Evolutionary conservation across 1,284 basidiomycete genomes (phyloP).

Genomic region (Cutaneotrichosporon spelunceum): DNA sequence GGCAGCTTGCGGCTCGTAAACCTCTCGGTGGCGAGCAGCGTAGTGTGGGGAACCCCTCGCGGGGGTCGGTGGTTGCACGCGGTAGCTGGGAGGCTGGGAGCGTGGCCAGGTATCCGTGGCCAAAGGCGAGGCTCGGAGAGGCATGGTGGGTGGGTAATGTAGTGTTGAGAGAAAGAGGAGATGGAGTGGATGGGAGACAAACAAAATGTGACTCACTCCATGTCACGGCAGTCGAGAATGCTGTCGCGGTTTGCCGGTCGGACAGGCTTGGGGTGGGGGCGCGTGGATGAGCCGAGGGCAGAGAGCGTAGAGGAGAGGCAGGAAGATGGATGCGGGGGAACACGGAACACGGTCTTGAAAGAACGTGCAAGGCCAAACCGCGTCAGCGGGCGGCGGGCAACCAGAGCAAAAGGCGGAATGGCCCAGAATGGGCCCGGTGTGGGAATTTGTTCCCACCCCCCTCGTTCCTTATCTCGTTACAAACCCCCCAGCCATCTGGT

Average conservation of each 20-base stretch:
- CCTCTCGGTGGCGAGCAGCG: background rate
- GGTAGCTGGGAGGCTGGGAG: background rate
- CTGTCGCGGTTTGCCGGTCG: background rate
- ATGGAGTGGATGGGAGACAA: background rate
- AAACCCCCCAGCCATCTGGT: background rate
- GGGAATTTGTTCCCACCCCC: background rate
- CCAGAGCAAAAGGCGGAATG: background rate
- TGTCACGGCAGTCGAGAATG: background rate
- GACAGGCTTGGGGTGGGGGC: background rate
- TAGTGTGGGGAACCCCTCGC: background rate
- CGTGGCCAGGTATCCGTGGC: conserved; percentile 5
- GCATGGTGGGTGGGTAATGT: background rate
- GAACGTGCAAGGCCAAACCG: background rate
- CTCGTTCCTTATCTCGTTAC: background rate
- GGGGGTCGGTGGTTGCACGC: conserved; percentile 4
- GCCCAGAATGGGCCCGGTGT: background rate
- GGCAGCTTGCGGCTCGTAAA: background rate
- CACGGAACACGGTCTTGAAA: background rate
- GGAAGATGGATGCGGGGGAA: background rate
- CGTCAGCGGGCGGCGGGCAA: background rate
- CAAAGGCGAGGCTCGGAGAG: background rate
- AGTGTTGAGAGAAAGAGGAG: background rate
- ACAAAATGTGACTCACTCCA: conserved; percentile 5
- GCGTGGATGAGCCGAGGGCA: background rate
- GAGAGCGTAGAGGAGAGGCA: background rate